phyloP scores from a whole-genome alignment of 441 rosid genomes.

The Syzygium syzygioides region DNA sequence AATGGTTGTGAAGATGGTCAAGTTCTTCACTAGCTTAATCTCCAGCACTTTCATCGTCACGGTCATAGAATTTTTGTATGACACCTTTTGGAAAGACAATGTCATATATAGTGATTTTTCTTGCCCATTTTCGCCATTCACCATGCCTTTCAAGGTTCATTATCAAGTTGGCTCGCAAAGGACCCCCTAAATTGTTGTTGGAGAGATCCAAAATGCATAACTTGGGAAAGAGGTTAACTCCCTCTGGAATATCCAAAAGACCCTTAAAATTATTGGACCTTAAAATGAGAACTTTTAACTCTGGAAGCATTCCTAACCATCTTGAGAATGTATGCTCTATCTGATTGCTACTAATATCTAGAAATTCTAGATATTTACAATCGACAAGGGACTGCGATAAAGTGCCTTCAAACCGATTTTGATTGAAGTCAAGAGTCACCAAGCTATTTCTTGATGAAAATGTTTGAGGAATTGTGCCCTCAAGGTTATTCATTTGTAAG shows the following conservation, averaged over 20 bases:
- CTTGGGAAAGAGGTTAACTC: not conserved
- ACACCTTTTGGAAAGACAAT: not conserved
- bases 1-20: fast-evolving
- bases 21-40: fast-evolving
- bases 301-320: not conserved
- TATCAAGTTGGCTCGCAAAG: not conserved
- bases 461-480: not conserved
- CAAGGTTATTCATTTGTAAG: not conserved
- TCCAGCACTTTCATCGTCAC: not conserved
- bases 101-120: fast-evolving
- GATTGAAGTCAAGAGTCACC: not conserved
- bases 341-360: not conserved
- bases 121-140: fast-evolving
- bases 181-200: not conserved
- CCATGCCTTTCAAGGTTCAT: not conserved
- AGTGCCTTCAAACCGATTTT: fast-evolving
- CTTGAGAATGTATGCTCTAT: fast-evolving
- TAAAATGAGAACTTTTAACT: not conserved
- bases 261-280: not conserved
- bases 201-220: not conserved
- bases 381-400: not conserved
- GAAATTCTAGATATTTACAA: fast-evolving
- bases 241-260: not conserved
- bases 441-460: not conserved
- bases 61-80: fast-evolving